phyloP scores from a whole-genome alignment of 352 stramenopile species.

The Phytophthora chlamydospora region DNA sequence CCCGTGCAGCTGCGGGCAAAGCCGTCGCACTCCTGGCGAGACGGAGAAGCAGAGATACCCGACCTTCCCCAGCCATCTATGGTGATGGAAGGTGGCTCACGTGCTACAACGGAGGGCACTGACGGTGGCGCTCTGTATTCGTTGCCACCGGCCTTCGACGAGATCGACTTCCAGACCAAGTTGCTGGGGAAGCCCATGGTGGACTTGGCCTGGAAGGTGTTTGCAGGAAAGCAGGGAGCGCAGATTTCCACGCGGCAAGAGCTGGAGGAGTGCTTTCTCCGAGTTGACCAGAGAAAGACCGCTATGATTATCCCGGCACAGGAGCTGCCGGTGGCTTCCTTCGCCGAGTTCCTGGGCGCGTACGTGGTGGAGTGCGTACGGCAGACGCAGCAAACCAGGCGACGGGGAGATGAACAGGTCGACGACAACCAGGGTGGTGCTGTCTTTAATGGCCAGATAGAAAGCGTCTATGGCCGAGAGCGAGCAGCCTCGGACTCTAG shows the following conservation, averaged over 20 bases:
- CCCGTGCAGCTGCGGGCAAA: slow-evolving; percentile 50
- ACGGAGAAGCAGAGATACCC: slow-evolving; percentile 49
- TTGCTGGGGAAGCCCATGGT: slow-evolving; percentile 70
- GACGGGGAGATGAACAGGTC: background rate
- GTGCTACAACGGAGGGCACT: background rate
- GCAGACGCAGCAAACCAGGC: slow-evolving; percentile 15
- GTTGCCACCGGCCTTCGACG: slow-evolving; percentile 42
- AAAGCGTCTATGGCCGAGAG: slow-evolving; percentile 11
- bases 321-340: slow-evolving; percentile 51
- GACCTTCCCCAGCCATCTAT: slow-evolving; percentile 26
- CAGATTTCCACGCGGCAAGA: slow-evolving; percentile 37
- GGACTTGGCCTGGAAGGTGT: slow-evolving; percentile 60
- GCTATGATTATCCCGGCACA: slow-evolving; percentile 31
- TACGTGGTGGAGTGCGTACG: slow-evolving; percentile 59
- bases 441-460: slow-evolving; percentile 1
- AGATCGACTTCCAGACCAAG: slow-evolving; percentile 64
- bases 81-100: background rate
- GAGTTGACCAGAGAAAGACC: slow-evolving; percentile 61
- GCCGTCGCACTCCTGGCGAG: slow-evolving; percentile 70
- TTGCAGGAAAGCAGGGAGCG: slow-evolving; percentile 37
- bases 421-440: slow-evolving; percentile 1
- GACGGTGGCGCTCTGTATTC: slow-evolving; percentile 23
- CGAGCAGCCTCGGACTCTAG: background rate
- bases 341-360: slow-evolving; percentile 62
- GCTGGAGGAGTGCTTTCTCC: slow-evolving; percentile 43